Evolutionary conservation across 176 grass and related monocot genomes (phyloP), one percentile per base, ranked within the genome.

Genomic region (Aegilops bicornis): DNA sequence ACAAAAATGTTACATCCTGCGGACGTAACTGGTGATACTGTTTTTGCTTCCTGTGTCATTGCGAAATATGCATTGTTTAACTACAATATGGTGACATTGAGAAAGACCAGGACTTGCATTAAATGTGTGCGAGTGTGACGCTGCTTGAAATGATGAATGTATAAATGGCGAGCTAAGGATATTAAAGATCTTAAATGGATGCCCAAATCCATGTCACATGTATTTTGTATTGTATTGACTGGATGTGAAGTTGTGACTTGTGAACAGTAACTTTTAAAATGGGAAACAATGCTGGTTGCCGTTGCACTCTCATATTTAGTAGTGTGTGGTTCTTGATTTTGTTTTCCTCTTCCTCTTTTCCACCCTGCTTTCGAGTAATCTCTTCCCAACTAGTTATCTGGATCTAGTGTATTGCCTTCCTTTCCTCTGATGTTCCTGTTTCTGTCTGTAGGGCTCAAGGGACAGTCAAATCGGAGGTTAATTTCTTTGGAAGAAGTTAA

Each of bases 401-500:
- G 24, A 22, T 78, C 23, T 79, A 64, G 35, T 83, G 56, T 30
- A 15, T 39, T 83, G 6, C 42, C 77, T 69, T 69, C 19, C 15
- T 84, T 86, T 59, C 62, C 25, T 83, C 77, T 33, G 7, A 65
- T 64, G 4, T 88, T 30, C n/a, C 52, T 83, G 1, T 74, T 62
- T 87, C 32, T 91, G 50, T 45, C 11, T 11, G 43, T 79, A 98
- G 96, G 91, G 23, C 87, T 98, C 27, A 91, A 80, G 88, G 96
- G 93, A 30, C 88, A 80, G 20, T 91, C 90, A 64, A 98, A 95
- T 73, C 66, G 82, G 82, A 92, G 90, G 62, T 75, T 92, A 61
- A 90, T 98, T 79, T 88, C 88, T 79, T 73, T 96, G 29, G 91
- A 96, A 45, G 96, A 98, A 91, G 84, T 98, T 84, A 98, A 94